Conservation (phyloP, 202 grass and related monocot genomes). For the Tripidium arundinaceum region DNA sequence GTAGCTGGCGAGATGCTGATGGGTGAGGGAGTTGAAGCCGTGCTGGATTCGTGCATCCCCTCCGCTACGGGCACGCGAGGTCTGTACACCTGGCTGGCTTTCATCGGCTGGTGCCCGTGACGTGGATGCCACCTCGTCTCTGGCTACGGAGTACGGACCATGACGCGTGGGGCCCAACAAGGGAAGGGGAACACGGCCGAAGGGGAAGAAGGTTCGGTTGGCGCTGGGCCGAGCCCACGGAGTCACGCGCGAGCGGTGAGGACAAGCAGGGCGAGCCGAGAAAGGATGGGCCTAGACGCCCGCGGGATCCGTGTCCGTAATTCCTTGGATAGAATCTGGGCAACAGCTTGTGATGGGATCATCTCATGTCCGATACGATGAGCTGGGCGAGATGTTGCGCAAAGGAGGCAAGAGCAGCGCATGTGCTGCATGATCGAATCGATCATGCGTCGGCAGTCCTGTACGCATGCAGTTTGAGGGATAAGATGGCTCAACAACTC, state of each 20-base stretch:
- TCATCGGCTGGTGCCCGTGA: too few species aligned
- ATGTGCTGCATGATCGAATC: background rate
- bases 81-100: too few species aligned
- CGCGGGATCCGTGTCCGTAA: conserved; percentile 14
- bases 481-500: background rate
- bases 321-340: conserved; percentile 8
- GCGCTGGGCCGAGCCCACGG: background rate
- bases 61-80: too few species aligned
- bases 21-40: too few species aligned
- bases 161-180: background rate
- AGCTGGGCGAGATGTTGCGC: background rate
- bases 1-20: background rate
- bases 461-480: background rate
- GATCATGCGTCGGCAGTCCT: background rate
- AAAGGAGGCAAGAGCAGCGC: background rate
- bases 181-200: background rate
- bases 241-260: too few species aligned
- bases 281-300: background rate
- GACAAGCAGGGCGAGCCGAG: background rate
- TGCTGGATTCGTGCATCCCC: too few species aligned
- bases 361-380: background rate
- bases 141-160: too few species aligned
- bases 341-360: background rate
- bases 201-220: background rate
- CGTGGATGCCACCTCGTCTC: too few species aligned